These are phyloP conservation scores for Fistulifera pelliculosa DNA, from an alignment of 108 stramenopile species.

Conservation along the genomic window DNA sequence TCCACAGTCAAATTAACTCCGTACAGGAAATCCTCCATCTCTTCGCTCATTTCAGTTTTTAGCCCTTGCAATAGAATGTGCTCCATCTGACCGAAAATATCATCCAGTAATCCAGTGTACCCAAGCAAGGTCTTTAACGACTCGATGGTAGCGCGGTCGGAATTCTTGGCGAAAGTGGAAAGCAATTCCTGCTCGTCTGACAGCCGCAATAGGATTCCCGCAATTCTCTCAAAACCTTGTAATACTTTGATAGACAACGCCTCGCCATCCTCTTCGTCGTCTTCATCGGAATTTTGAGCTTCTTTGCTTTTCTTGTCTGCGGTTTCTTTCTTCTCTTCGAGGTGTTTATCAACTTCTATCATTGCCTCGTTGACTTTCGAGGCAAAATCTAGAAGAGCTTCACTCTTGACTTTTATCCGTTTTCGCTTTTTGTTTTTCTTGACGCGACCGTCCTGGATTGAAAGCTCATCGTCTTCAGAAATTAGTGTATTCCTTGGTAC, in stretches of 20 bases:
- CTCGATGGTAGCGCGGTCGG: conserved; percentile 18
- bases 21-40: conserved; percentile 37
- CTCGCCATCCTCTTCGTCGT: conserved; percentile 3
- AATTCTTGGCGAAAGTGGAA: conserved; percentile 27
- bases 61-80: conserved; percentile 36
- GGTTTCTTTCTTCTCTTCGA: conserved; percentile 10
- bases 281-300: not conserved
- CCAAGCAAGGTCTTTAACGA: conserved; percentile 35
- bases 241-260: conserved; percentile 26
- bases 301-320: not conserved
- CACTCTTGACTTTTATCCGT: conserved; percentile 22
- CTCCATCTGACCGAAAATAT: conserved; percentile 29
- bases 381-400: conserved; percentile 27
- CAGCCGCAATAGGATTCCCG: conserved; percentile 34
- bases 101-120: conserved; percentile 29
- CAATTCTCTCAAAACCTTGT: conserved; percentile 37
- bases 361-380: conserved; percentile 34
- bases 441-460: not conserved
- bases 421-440: conserved; percentile 17
- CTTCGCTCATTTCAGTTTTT: conserved; percentile 25
- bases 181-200: conserved; percentile 45
- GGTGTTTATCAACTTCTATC: conserved; percentile 25
- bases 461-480: not conserved
- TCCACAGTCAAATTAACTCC: conserved; percentile 33
- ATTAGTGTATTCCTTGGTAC: not conserved